Conservation (phyloP, 441 rosid genomes). For the Adansonia gregorii region DNA sequence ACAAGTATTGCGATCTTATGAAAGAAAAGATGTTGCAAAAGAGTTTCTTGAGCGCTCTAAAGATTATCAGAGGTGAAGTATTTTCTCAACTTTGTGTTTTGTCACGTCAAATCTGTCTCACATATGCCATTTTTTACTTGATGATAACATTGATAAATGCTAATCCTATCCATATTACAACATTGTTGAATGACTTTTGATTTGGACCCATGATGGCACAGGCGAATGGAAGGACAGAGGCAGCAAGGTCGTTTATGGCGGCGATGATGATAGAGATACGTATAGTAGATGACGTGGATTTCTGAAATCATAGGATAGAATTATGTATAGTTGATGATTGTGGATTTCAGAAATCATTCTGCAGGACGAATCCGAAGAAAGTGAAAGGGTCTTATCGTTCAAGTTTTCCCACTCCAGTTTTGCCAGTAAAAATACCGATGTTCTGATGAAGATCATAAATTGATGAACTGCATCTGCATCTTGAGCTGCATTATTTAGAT, state of each 20-base stretch:
- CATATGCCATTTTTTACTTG: neutral
- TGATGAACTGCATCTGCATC: constrained; percentile 1
- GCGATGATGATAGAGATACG: constrained; percentile 37
- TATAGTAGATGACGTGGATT: constrained; percentile 8
- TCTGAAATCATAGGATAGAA: constrained; percentile 27
- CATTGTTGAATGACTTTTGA: constrained; percentile 18
- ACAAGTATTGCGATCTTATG: constrained; percentile 67
- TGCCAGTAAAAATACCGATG: constrained; percentile 8
- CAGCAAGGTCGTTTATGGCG: constrained; percentile 63
- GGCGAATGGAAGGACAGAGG: constrained; percentile 85
- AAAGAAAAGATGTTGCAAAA: constrained; percentile 72
- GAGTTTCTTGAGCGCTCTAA: constrained; percentile 87
- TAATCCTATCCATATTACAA: neutral
- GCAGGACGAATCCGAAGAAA: constrained; percentile 18
- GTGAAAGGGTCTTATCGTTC: neutral
- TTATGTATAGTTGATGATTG: constrained; percentile 18
- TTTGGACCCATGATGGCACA: constrained; percentile 38
- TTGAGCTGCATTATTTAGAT: neutral
- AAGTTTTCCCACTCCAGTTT: neutral
- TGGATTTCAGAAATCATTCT: neutral
- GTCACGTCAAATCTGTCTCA: constrained; percentile 14
- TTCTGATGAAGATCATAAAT: constrained; percentile 15
- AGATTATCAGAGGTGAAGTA: constrained; percentile 68
- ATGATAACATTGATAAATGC: neutral
- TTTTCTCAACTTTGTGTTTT: constrained; percentile 1